Percentiles rank a stretch among this genome's conserved stretches.
Conservation (phyloP, 2,329 filamentous ascomycete genomes). For the Xylaria hypoxylon region DNA sequence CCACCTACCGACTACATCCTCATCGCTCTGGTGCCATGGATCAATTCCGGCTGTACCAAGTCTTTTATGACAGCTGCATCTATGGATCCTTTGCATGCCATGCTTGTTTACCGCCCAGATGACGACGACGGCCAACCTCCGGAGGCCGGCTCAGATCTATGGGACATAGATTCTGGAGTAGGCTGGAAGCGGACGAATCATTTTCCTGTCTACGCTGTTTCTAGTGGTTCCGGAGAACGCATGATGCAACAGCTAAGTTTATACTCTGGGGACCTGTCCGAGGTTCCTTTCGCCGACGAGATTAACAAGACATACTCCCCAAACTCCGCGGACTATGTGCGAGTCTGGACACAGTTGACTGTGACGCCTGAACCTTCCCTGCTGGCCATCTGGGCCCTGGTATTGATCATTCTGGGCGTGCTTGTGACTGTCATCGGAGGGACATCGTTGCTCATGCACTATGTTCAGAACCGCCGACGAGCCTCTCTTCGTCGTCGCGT, state of each 20-base stretch:
- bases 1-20: conserved; percentile 76
- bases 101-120: conserved; percentile 72
- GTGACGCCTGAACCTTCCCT: conserved; percentile 63
- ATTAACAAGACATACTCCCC: conserved; percentile 67
- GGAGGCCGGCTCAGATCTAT: conserved; percentile 69
- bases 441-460: conserved; percentile 80
- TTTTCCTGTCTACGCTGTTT: conserved; percentile 86
- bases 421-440: conserved; percentile 74
- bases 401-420: conserved; percentile 76
- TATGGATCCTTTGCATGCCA: conserved; percentile 68
- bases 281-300: conserved; percentile 68
- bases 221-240: conserved; percentile 71
- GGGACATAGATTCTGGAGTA: conserved; percentile 76
- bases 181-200: conserved; percentile 77
- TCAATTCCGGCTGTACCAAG: conserved; percentile 76
- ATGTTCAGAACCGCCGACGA: conserved; percentile 78
- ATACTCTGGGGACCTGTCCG: conserved; percentile 81
- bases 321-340: conserved; percentile 68
- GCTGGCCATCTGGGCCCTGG: conserved; percentile 85
- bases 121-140: conserved; percentile 72
- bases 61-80: conserved; percentile 76
- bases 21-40: conserved; percentile 89
- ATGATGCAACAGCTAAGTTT: conserved; percentile 78
- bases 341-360: conserved; percentile 68
- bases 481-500: conserved; percentile 76